Evolutionary conservation across 306 rosid species (phyloP).

Genomic region (Boehmeria nivea): DNA sequence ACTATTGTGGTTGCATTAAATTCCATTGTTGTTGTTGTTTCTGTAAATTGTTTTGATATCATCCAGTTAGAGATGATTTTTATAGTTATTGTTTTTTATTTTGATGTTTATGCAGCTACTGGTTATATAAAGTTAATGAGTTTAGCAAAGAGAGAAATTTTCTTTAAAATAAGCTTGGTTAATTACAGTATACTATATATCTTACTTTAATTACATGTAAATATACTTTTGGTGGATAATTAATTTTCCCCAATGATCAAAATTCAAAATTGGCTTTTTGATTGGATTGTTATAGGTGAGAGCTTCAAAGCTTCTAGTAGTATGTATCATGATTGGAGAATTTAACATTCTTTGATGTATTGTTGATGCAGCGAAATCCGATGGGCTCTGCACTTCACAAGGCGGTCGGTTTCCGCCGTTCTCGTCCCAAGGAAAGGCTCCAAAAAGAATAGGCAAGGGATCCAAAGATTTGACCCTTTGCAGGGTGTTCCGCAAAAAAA

Average conservation of each 20-base stretch:
- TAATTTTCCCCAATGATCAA: neutral
- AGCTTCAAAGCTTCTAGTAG: neutral
- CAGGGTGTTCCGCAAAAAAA: conserved; percentile 68
- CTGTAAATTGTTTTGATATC: neutral
- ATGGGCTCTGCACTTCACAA: conserved; percentile 73
- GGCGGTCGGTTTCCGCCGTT: conserved; percentile 84
- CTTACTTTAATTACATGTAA: too few species aligned
- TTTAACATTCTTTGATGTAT: neutral
- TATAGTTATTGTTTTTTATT: neutral
- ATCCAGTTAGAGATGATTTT: neutral
- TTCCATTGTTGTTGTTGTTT: neutral
- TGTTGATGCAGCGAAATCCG: conserved; percentile 46
- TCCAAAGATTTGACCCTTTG: conserved; percentile 79
- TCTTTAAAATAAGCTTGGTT: too few species aligned
- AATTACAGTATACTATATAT: too few species aligned
- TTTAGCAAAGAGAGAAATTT: too few species aligned
- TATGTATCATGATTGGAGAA: neutral
- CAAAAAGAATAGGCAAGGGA: conserved; percentile 51
- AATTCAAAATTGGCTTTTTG: neutral
- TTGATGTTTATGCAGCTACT: too few species aligned
- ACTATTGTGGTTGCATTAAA: neutral
- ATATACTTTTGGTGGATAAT: too few species aligned
- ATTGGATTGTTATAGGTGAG: neutral
- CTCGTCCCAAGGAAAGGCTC: conserved; percentile 67
- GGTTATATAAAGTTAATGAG: too few species aligned